Evolutionary conservation across 345 rosid species (phyloP).

Genomic region (Eucalyptus curtisii): DNA sequence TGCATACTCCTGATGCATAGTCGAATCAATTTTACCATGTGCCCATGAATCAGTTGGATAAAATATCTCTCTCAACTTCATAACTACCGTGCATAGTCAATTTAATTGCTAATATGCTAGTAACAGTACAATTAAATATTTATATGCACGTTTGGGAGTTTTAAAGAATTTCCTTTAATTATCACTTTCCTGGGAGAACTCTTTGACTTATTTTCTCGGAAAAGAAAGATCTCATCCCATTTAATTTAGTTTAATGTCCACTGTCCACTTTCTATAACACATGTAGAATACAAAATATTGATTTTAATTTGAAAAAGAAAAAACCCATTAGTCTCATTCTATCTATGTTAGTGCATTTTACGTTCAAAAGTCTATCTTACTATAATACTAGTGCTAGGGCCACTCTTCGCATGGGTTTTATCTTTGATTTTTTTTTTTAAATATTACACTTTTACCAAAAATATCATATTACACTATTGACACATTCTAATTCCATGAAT

Average conservation of each 20-base stretch:
- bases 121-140: not conserved
- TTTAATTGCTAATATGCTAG: not conserved
- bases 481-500: not conserved
- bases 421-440: not conserved
- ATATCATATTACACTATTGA: not conserved
- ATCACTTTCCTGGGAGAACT: not conserved
- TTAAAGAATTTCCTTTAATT: not conserved
- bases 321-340: not conserved
- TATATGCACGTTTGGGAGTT: not conserved
- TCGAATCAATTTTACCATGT: not conserved
- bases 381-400: not conserved
- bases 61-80: not conserved
- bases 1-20: too few relatives aligned
- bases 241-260: not conserved
- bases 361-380: not conserved
- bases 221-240: not conserved
- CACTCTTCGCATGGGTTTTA: not conserved
- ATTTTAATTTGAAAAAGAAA: not conserved
- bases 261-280: not conserved
- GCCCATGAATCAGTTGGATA: not conserved
- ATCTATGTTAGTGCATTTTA: not conserved
- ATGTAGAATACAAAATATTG: not conserved
- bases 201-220: not conserved
- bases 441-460: not conserved
- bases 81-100: not conserved